Evolutionary conservation across 352 stramenopile species (phyloP).

Genomic region (Hyaloperonospora brassicae): DNA sequence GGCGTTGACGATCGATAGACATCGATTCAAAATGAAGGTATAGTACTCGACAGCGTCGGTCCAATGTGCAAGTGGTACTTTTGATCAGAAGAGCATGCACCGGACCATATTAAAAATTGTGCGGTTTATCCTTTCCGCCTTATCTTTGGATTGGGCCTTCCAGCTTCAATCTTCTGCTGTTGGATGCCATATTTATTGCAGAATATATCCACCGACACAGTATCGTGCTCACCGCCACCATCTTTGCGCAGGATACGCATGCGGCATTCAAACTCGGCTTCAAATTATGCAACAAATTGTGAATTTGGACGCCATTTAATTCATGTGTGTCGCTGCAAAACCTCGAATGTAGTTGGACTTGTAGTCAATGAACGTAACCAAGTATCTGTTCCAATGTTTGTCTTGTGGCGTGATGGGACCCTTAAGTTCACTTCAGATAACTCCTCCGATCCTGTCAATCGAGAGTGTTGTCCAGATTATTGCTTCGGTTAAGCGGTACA

Average conservation of each 20-base stretch:
- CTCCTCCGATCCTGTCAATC: neutral
- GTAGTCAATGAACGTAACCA: neutral
- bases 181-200: neutral
- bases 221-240: neutral
- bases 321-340: neutral
- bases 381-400: neutral
- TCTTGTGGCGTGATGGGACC: neutral
- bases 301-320: neutral
- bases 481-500: neutral
- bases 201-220: neutral
- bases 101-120: too few species aligned
- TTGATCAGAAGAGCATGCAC: too few species aligned
- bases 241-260: neutral
- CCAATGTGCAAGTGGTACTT: too few species aligned
- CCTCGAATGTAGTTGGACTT: neutral
- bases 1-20: neutral
- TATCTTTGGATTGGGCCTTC: neutral
- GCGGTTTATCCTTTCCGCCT: neutral
- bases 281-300: neutral
- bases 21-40: neutral
- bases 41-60: neutral
- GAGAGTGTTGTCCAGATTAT: neutral
- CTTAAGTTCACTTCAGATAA: neutral
- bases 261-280: neutral
- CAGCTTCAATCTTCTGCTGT: neutral